These are phyloP conservation scores for Mycena metata DNA, from an alignment of 768 basidiomycete species.

Conservation along the genomic window DNA sequence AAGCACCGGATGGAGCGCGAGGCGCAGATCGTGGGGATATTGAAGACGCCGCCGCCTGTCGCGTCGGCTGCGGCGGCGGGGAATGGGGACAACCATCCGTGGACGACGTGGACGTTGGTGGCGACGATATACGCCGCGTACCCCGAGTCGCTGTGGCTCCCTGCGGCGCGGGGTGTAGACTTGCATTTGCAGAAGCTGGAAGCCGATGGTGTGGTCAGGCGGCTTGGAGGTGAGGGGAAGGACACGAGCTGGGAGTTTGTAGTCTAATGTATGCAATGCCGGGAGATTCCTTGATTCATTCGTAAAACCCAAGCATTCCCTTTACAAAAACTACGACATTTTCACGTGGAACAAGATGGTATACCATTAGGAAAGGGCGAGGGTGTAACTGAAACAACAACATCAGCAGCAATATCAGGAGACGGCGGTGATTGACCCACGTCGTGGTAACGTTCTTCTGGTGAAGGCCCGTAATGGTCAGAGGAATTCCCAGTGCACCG, in stretches of 20 bases:
- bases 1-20: conserved; percentile 87
- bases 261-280: background rate
- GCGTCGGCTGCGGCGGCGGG: conserved; percentile 20
- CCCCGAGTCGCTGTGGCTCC: conserved; percentile 77
- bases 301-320: too few species aligned
- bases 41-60: conserved; percentile 54
- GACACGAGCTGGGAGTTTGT: conserved; percentile 62
- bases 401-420: background rate
- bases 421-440: conserved; percentile 11
- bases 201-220: conserved; percentile 69
- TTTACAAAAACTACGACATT: too few species aligned
- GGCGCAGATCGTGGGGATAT: conserved; percentile 73
- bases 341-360: too few species aligned
- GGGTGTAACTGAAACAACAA: conserved; percentile 8
- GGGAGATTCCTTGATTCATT: too few species aligned
- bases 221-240: conserved; percentile 64
- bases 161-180: conserved; percentile 77
- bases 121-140: conserved; percentile 69
- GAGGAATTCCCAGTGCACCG: conserved; percentile 37
- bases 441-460: conserved; percentile 39
- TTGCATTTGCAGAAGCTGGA: conserved; percentile 83
- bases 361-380: conserved; percentile 5
- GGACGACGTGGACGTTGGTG: conserved; percentile 35
- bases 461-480: conserved; percentile 35
- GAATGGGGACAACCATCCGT: background rate